These are phyloP conservation scores for Oemleria cerasiformis DNA, from an alignment of 306 rosid genomes.

Conservation along the genomic window DNA sequence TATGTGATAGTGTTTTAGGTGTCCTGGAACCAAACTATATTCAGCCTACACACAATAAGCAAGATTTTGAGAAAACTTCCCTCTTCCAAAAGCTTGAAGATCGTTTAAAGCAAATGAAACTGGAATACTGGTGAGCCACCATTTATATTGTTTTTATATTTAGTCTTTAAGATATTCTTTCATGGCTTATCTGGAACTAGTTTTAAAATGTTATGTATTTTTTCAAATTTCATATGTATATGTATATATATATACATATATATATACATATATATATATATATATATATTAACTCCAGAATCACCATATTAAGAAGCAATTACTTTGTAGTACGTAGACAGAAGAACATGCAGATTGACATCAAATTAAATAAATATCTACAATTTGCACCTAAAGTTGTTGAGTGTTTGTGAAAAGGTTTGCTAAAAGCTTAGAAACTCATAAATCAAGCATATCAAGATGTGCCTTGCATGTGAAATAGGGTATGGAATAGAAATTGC, in stretches of 20 bases:
- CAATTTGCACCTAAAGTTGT: no score
- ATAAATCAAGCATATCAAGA: neutral
- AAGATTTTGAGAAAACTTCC: conserved; percentile 88
- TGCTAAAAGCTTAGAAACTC: neutral
- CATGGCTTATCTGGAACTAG: neutral
- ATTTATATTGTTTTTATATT: conserved; percentile 5
- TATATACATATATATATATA: no score
- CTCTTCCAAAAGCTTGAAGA: conserved; percentile 79
- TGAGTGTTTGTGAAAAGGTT: conserved; percentile 12
- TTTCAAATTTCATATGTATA: no score
- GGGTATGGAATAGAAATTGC: no score
- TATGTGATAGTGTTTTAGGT: conserved; percentile 39
- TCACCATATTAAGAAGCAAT: no score
- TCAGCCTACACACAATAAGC: conserved; percentile 88
- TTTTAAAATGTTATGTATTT: no score
- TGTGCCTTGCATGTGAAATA: no score
- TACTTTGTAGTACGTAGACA: no score
- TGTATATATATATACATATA: no score
- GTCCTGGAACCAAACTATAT: conserved; percentile 77
- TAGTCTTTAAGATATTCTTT: neutral
- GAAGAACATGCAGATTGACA: no score
- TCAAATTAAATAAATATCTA: no score
- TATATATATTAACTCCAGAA: no score
- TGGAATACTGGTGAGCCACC: conserved; percentile 69
- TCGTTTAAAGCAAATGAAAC: conserved; percentile 75